These are phyloP conservation scores for Candida arabinofermentans DNA, from an alignment of 805 yeast species.

Conservation along the genomic window DNA sequence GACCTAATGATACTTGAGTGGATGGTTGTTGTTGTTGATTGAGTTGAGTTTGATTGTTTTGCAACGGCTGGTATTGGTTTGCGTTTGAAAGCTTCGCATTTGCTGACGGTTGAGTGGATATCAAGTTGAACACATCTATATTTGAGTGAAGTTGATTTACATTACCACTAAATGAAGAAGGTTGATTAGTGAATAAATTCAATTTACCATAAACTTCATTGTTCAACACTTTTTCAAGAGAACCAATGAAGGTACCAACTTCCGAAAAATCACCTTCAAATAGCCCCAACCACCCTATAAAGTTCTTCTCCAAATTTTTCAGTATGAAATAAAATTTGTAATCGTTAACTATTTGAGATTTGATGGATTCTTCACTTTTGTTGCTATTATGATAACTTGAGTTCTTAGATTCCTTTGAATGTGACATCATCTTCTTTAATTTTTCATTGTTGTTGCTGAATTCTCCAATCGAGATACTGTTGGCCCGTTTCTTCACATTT, in stretches of 20 bases:
- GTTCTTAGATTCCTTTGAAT: constrained; percentile 6
- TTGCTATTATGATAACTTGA: constrained; percentile 2
- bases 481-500: constrained; percentile 12
- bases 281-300: constrained; percentile 24
- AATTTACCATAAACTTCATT: constrained; percentile 18
- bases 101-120: constrained; percentile 10
- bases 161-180: constrained; percentile 2
- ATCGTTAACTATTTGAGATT: constrained; percentile 22
- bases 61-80: neutral
- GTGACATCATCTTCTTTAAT: constrained; percentile 12
- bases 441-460: constrained; percentile 28
- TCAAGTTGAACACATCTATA: constrained; percentile 16
- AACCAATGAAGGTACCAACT: constrained; percentile 10
- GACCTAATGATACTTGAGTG: neutral
- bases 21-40: constrained; percentile 6
- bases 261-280: constrained; percentile 13
- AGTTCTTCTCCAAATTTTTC: constrained; percentile 25
- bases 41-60: neutral
- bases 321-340: constrained; percentile 19
- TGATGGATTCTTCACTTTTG: constrained; percentile 17
- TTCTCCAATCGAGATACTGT: constrained; percentile 25
- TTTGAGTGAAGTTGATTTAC: constrained; percentile 6
- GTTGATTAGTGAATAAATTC: constrained; percentile 7
- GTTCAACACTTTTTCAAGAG: constrained; percentile 14
- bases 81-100: neutral